Percentiles rank a stretch among this genome's conserved stretches.
Evolutionary conservation across 2,329 filamentous ascomycete species (phyloP).

Genomic region (Penicillium brasilianum): DNA sequence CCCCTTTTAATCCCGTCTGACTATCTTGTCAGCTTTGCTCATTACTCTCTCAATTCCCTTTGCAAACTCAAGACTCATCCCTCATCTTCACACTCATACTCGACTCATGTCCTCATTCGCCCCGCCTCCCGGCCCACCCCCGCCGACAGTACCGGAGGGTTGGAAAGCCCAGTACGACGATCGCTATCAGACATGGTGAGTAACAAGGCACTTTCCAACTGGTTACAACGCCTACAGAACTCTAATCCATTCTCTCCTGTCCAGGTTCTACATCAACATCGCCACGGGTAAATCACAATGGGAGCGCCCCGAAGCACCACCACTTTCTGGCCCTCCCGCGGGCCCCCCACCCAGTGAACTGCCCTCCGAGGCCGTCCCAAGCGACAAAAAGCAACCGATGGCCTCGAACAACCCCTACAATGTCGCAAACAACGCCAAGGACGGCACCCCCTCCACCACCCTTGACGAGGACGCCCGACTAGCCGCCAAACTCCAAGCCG

Average conservation of each 20-base stretch:
- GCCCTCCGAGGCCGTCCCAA: conserved; percentile 38
- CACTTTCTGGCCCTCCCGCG: conserved; percentile 50
- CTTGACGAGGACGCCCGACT: conserved; percentile 72
- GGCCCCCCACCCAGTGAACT: conserved; percentile 45
- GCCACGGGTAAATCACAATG: conserved; percentile 89
- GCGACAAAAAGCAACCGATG: conserved; percentile 53
- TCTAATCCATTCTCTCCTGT: not conserved
- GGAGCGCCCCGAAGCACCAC: conserved; percentile 76
- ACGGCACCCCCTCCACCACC: conserved; percentile 30
- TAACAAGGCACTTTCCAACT: not conserved
- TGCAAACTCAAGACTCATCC: not conserved
- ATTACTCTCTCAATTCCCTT: not conserved
- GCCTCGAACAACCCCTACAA: conserved; percentile 77
- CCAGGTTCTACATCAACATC: conserved; percentile 88
- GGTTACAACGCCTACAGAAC: not conserved
- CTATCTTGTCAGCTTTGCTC: not conserved
- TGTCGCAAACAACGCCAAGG: conserved; percentile 17
- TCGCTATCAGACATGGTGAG: conserved; percentile 81
- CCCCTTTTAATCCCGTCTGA: not conserved
- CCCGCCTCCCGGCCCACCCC: conserved; percentile 58
- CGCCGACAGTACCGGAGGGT: conserved; percentile 71
- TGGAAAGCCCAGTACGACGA: conserved; percentile 87
- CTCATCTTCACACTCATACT: not conserved
- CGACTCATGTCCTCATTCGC: conserved; percentile 43
- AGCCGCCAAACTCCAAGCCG: conserved; percentile 78